These are phyloP conservation scores for Ashbya aceris DNA, from an alignment of 1,139 yeast genomes.

Conservation along the genomic window DNA sequence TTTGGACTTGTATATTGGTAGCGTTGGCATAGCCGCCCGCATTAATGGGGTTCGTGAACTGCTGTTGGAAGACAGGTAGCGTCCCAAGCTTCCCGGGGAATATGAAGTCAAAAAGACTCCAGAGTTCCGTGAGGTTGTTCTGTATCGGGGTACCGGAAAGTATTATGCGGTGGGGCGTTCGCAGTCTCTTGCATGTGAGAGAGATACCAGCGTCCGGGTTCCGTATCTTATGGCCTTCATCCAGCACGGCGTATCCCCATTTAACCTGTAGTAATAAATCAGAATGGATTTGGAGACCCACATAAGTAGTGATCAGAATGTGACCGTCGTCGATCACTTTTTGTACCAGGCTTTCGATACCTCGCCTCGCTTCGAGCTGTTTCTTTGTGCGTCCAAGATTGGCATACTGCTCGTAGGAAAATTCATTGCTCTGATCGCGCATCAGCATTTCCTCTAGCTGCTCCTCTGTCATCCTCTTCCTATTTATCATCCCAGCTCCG, in stretches of 20 bases:
- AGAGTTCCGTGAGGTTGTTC: conserved; percentile 78
- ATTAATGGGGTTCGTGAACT: conserved; percentile 86
- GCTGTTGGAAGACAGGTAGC: conserved; percentile 84
- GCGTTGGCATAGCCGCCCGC: conserved; percentile 99
- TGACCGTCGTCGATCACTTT: conserved; percentile 49
- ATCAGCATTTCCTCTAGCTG: conserved; percentile 35
- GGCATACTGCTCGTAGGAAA: conserved; percentile 30
- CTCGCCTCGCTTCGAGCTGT: conserved; percentile 21
- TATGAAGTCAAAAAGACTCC: conserved; percentile 93
- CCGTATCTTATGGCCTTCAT: conserved; percentile 94
- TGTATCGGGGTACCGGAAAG: conserved; percentile 95
- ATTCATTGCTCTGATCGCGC: conserved; percentile 39
- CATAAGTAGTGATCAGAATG: conserved; percentile 83
- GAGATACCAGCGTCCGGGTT: conserved; percentile 91
- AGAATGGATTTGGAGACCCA: conserved; percentile 75
- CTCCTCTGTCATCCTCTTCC: conserved; percentile 36
- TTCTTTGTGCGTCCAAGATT: conserved; percentile 18
- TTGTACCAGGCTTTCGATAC: conserved; percentile 27
- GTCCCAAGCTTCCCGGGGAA: conserved; percentile 94
- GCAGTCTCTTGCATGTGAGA: conserved; percentile 70
- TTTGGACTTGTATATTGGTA: conserved; percentile 87
- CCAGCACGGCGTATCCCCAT: conserved; percentile 89
- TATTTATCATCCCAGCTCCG: conserved; percentile 71
- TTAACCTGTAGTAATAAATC: conserved; percentile 53
- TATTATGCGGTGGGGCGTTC: conserved; percentile 74